Evolutionary conservation across 2,329 filamentous ascomycete species (phyloP).

Genomic region (Cryphonectria radicalis): DNA sequence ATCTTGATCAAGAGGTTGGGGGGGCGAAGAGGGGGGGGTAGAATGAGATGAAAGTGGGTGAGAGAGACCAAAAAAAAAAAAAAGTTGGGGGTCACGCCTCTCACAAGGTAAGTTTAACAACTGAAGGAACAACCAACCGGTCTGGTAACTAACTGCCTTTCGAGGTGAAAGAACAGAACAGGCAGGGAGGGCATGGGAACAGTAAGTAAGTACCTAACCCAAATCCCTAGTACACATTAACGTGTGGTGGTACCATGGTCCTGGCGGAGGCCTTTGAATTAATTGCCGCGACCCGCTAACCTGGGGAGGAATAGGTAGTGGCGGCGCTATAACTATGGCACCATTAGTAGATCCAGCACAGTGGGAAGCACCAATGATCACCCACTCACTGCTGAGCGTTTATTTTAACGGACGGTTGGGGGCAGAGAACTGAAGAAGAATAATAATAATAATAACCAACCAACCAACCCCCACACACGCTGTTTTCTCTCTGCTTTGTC

Average conservation of each 20-base stretch:
- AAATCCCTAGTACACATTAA: background rate
- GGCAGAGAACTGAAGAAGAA: background rate
- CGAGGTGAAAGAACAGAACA: background rate
- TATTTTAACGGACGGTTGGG: background rate
- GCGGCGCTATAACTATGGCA: background rate
- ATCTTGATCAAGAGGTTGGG: too few relatives aligned
- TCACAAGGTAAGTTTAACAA: too few relatives aligned
- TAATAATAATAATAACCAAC: background rate
- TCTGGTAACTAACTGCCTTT: too few relatives aligned
- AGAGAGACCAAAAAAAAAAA: too few relatives aligned
- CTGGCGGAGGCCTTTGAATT: background rate
- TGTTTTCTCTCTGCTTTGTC: background rate
- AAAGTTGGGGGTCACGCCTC: background rate
- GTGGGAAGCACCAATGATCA: background rate
- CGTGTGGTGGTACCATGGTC: background rate
- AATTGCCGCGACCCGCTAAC: conserved; percentile 1
- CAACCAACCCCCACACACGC: background rate
- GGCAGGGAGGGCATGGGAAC: background rate
- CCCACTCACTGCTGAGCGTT: background rate
- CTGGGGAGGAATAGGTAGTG: background rate
- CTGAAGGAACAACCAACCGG: background rate
- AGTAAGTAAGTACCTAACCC: too few relatives aligned
- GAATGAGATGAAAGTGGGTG: too few relatives aligned
- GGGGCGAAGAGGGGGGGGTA: too few relatives aligned
- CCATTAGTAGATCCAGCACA: background rate